Conservation (phyloP, 2,329 filamentous ascomycete species). For the Xenoacremonium recifei region DNA sequence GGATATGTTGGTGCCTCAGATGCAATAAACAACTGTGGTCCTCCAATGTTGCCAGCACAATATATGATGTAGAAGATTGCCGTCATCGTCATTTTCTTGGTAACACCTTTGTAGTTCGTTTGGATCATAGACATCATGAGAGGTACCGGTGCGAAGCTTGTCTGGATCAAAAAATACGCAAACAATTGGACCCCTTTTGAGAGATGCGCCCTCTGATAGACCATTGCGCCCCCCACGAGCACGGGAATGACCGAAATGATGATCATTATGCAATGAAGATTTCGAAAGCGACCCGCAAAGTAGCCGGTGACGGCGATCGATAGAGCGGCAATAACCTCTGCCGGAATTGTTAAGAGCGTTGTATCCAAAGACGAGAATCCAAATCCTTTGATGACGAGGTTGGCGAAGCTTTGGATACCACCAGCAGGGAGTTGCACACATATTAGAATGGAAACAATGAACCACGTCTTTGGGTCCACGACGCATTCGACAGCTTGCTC, state of each 20-base stretch:
- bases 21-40: conserved; percentile 58
- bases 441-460: conserved; percentile 24
- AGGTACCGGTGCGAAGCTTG: conserved; percentile 9
- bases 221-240: not conserved
- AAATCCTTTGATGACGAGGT: conserved; percentile 23
- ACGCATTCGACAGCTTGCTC: conserved; percentile 21
- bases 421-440: conserved; percentile 29
- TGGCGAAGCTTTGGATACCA: conserved; percentile 23
- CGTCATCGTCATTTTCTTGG: not conserved
- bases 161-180: not conserved
- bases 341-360: not conserved
- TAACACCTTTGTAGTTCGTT: conserved; percentile 5
- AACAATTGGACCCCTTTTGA: not conserved
- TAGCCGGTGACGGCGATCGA: not conserved
- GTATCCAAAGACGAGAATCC: conserved; percentile 22
- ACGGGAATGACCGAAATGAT: not conserved
- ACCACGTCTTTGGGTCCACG: conserved; percentile 25
- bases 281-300: conserved; percentile 4
- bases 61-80: conserved; percentile 52
- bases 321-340: not conserved
- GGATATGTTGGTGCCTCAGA: conserved; percentile 58
- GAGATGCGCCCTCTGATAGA: not conserved
- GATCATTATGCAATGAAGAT: not conserved
- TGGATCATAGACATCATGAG: conserved; percentile 28
- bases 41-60: conserved; percentile 60